These are phyloP conservation scores for Acarospora socialis DNA, from an alignment of 2,329 filamentous ascomycete species.

Conservation along the genomic window DNA sequence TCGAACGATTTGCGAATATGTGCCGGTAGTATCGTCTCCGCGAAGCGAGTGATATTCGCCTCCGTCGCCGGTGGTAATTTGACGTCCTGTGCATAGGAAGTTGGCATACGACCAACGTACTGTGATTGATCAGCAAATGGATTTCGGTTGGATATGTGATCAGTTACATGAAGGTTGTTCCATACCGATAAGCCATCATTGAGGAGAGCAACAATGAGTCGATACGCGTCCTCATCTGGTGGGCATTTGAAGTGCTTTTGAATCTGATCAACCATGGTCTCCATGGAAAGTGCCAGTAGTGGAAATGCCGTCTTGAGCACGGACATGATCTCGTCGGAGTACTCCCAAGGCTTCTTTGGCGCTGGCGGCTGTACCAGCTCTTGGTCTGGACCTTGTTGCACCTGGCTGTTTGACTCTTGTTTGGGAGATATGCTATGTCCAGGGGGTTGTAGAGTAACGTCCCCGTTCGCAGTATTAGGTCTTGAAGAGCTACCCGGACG, in stretches of 20 bases:
- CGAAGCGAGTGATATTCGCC: slow-evolving; percentile 90
- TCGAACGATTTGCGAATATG: slow-evolving; percentile 97
- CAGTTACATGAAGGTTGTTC: not conserved
- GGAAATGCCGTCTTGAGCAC: slow-evolving; percentile 95
- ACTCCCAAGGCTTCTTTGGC: slow-evolving; percentile 79
- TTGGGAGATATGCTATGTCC: slow-evolving; percentile 35
- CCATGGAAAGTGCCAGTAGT: slow-evolving; percentile 89
- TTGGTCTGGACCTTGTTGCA: slow-evolving; percentile 18
- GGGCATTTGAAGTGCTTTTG: slow-evolving; percentile 99
- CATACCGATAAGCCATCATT: slow-evolving; percentile 69
- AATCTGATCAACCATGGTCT: slow-evolving; percentile 98
- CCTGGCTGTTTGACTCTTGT: slow-evolving; percentile 36
- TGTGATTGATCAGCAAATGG: slow-evolving; percentile 5
- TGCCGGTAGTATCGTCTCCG: slow-evolving; percentile 83
- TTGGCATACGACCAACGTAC: slow-evolving; percentile 77
- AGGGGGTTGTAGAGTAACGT: slow-evolving; percentile 20
- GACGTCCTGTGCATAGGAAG: slow-evolving; percentile 75
- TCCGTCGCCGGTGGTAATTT: slow-evolving; percentile 85
- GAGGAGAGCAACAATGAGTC: slow-evolving; percentile 88
- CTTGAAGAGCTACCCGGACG: slow-evolving; percentile 18
- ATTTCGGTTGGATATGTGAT: not conserved
- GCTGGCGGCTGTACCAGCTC: slow-evolving; percentile 28
- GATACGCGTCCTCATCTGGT: slow-evolving; percentile 93
- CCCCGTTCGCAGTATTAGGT: slow-evolving; percentile 31
- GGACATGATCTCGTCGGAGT: slow-evolving; percentile 89